Evolutionary conservation across 345 rosid genomes (phyloP), one percentile per base, ranked within the genome.

Genomic region (Boechera divaricarpa): DNA sequence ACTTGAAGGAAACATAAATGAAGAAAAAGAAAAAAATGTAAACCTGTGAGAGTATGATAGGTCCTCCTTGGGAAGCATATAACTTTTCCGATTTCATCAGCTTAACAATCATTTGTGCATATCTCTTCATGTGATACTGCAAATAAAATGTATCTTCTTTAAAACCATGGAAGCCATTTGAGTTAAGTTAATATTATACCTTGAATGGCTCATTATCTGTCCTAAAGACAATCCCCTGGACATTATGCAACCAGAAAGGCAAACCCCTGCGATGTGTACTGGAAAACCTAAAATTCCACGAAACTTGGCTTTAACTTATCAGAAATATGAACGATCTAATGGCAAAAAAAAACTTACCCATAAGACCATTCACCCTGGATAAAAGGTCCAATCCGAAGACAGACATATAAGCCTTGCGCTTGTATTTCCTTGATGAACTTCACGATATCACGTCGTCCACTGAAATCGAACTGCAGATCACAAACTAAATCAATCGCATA

Each of bases 11-110:
- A 29, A 24, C 63, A 62, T 53, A 62, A 32, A 69, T 52, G 47
- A 15, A 55, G 29, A 38, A 31, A 11, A 44, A 31, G 10, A n/a
- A 31, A 13, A 21, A 31, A 55, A 21, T 10, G 71, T 42, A 55
- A 64, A 88, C 94, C 96, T 93, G 97, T 13, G 97, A 91, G 56
- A 91, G 79, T 77, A 93, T 89, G 58, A 89, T 91, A 10, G 98
- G 97, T 8, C 98, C 97, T 74, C 97, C 96, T 75, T 93, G 97
- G 1, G 97, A 91, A 77, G 94, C 97, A 76, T 70, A 91, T 57
- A 91, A 68, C 35, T 75, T 82, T 47, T 90, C 87, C 1, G 87
- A 70, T 63, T 88, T 85, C 98, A 93, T 84, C 92, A 89, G 68
- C 61, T 75, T 83, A 51, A 88, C 96, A 52, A 91, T 83, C 58